Evolutionary conservation across 2,329 filamentous ascomycete species (phyloP).

Genomic region (Phaeosphaeriaceae sp.): DNA sequence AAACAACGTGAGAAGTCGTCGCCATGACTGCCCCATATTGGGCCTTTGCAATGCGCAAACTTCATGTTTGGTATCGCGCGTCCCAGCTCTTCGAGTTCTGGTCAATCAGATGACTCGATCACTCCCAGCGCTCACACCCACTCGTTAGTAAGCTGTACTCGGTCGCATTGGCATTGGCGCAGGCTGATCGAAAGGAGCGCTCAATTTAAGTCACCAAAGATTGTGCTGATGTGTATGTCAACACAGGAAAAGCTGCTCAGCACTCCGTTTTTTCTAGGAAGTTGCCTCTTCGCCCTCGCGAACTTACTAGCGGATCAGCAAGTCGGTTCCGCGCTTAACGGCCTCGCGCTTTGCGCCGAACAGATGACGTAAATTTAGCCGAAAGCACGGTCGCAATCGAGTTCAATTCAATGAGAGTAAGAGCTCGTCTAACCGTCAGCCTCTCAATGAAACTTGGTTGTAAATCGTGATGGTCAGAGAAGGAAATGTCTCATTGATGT

Average conservation of each 20-base stretch:
- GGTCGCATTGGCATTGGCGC: conserved; percentile 1
- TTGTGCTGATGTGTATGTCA: neutral
- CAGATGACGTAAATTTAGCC: too few species aligned
- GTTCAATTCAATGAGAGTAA: too few species aligned
- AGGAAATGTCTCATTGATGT: too few species aligned
- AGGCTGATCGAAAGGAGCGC: conserved; percentile 1
- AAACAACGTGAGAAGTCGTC: conserved; percentile 70
- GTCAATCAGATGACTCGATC: conserved; percentile 16
- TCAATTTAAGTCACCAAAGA: neutral
- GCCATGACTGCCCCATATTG: conserved; percentile 59
- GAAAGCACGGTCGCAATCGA: too few species aligned
- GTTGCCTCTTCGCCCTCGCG: too few species aligned
- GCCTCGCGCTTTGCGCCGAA: too few species aligned
- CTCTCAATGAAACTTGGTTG: too few species aligned
- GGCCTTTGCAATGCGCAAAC: conserved; percentile 64
- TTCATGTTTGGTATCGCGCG: conserved; percentile 42
- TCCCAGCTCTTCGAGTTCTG: conserved; percentile 13
- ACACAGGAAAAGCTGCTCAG: neutral
- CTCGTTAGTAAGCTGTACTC: conserved; percentile 18
- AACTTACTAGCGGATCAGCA: too few species aligned
- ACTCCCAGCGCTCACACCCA: conserved; percentile 25
- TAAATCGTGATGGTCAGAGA: too few species aligned
- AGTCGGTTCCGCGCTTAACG: too few species aligned
- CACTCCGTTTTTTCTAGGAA: too few species aligned
- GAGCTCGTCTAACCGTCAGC: too few species aligned